Evolutionary conservation across 2,329 filamentous ascomycete genomes (phyloP).

Genomic region (Atkinsonella texensis): DNA sequence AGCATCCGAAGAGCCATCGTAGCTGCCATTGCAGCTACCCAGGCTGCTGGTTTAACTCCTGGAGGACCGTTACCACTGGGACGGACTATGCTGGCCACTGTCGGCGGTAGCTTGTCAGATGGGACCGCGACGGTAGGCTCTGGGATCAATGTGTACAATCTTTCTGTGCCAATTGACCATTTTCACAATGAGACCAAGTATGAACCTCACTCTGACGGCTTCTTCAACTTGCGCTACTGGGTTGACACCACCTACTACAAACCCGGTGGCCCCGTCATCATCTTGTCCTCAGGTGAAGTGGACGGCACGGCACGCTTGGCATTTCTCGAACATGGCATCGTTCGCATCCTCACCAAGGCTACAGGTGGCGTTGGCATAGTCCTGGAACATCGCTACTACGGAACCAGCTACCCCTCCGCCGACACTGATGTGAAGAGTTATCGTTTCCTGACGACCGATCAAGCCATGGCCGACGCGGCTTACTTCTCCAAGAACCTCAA

Average conservation of each 20-base stretch:
- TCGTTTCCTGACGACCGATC: conserved; percentile 73
- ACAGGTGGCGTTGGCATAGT: conserved; percentile 67
- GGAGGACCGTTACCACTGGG: neutral
- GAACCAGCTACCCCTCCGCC: conserved; percentile 55
- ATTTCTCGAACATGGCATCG: conserved; percentile 67
- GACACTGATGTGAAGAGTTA: conserved; percentile 58
- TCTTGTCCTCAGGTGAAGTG: conserved; percentile 64
- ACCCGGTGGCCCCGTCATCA: conserved; percentile 67
- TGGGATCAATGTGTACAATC: conserved; percentile 15
- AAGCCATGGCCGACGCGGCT: conserved; percentile 67
- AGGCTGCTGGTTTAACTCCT: neutral
- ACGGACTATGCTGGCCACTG: neutral
- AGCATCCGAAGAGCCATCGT: neutral
- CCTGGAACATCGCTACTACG: conserved; percentile 82
- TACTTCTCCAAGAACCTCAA: conserved; percentile 67
- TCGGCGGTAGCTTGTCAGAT: neutral
- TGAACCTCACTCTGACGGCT: conserved; percentile 59
- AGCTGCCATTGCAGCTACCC: neutral
- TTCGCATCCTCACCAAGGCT: conserved; percentile 56
- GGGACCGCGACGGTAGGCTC: neutral
- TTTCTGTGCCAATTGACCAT: conserved; percentile 55
- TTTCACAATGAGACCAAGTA: conserved; percentile 72
- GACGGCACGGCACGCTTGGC: conserved; percentile 48
- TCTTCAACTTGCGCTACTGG: conserved; percentile 68
- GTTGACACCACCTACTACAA: conserved; percentile 68